Conservation (phyloP, 805 yeast species). For the Millerozyma miso region DNA sequence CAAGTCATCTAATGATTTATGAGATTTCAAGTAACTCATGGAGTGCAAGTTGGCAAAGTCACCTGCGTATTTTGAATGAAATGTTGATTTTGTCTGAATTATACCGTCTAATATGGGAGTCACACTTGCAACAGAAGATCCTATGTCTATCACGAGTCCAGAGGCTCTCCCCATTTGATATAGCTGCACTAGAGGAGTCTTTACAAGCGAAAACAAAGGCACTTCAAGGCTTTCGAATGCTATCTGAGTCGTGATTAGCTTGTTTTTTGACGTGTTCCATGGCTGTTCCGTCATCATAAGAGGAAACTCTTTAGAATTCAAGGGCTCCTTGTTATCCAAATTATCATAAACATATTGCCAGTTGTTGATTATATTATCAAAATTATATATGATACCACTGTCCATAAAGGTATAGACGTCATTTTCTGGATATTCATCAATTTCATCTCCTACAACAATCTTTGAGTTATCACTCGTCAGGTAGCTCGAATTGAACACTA, state of each 20-base stretch:
- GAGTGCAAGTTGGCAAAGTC: slow-evolving; percentile 72
- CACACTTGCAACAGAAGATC: slow-evolving; percentile 63
- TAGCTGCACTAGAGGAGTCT: slow-evolving; percentile 72
- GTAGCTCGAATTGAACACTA: slow-evolving; percentile 56
- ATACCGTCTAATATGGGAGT: slow-evolving; percentile 78
- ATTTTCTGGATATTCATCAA: slow-evolving; percentile 40
- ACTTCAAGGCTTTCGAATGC: slow-evolving; percentile 73
- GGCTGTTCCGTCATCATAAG: slow-evolving; percentile 60
- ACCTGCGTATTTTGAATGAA: slow-evolving; percentile 75
- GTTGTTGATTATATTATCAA: slow-evolving; percentile 62
- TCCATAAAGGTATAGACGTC: slow-evolving; percentile 59
- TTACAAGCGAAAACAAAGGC: slow-evolving; percentile 72
- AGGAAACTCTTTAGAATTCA: slow-evolving; percentile 60
- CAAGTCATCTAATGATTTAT: slow-evolving; percentile 11
- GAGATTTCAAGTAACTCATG: slow-evolving; percentile 39
- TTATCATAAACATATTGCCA: slow-evolving; percentile 63
- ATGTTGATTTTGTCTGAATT: slow-evolving; percentile 59
- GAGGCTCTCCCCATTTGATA: slow-evolving; percentile 76
- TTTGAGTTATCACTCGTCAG: slow-evolving; percentile 29
- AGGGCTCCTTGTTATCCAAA: slow-evolving; percentile 37
- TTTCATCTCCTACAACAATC: slow-evolving; percentile 41
- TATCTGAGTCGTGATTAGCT: slow-evolving; percentile 56
- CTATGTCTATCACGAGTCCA: slow-evolving; percentile 78
- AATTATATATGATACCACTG: slow-evolving; percentile 65
- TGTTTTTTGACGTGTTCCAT: slow-evolving; percentile 63